A percentile compares a stretch with the other conserved stretches of the same genome.
Evolutionary conservation across 1,284 basidiomycete genomes (phyloP).

Genomic region (Taiwanofungus camphoratus): DNA sequence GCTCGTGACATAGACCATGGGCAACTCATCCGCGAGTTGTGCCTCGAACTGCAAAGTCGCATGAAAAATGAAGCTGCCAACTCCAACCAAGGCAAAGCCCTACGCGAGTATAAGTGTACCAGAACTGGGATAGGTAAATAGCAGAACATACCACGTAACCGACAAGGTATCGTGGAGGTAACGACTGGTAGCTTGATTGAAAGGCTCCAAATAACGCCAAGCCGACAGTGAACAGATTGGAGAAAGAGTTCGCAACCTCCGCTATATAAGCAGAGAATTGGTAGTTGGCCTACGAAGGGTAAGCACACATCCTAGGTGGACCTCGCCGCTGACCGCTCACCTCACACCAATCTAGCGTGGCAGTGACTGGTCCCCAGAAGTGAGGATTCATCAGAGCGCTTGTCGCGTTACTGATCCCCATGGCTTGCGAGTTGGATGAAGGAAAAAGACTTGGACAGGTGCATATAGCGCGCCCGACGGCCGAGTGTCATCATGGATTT

Average conservation of each 20-base stretch:
- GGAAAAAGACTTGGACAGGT: slow-evolving; percentile 1
- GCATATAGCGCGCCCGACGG: too few species aligned
- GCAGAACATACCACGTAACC: slow-evolving; percentile 43
- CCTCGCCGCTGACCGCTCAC: slow-evolving; percentile 24
- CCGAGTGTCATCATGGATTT: too few species aligned
- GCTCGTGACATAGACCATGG: slow-evolving; percentile 61
- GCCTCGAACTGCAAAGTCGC: slow-evolving; percentile 63
- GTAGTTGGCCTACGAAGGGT: slow-evolving; percentile 49
- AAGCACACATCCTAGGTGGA: slow-evolving; percentile 1
- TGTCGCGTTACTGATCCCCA: slow-evolving; percentile 16
- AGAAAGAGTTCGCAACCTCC: slow-evolving; percentile 61
- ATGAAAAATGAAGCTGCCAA: slow-evolving; percentile 66
- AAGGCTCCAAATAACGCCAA: slow-evolving; percentile 43
- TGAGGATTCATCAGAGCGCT: slow-evolving; percentile 12
- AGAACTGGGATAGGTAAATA: not conserved
- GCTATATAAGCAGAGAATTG: slow-evolving; percentile 66
- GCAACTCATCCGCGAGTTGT: slow-evolving; percentile 65
- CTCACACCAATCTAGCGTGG: slow-evolving; percentile 70
- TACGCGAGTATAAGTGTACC: slow-evolving; percentile 18
- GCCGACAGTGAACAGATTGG: slow-evolving; percentile 51
- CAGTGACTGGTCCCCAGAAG: slow-evolving; percentile 58
- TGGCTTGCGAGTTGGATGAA: too few species aligned
- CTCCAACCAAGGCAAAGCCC: slow-evolving; percentile 55
- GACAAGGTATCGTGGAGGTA: slow-evolving; percentile 46
- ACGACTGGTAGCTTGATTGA: slow-evolving; percentile 31